Evolutionary conservation across 331 rosid species (phyloP), one percentile per base, ranked within the genome.

Genomic region (Cucumis variabilis): DNA sequence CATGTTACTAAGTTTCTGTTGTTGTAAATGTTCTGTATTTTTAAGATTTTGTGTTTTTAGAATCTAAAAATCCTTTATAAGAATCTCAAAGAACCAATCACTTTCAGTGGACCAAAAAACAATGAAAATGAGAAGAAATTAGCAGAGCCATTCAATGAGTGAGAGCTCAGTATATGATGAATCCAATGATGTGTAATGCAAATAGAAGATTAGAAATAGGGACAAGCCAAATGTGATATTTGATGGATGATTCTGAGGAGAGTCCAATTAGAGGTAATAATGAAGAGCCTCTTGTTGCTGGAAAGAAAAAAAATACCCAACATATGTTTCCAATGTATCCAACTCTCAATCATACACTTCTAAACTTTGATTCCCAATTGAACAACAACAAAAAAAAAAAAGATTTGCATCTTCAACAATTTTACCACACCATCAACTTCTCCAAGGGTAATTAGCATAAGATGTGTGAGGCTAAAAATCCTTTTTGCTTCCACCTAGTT

Each of bases 251-350:
- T 83, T 95, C 96, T 1, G 98, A 92, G 10, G 92, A 89, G 37
- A 91, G 88, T 17, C 96, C 94, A 82, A 93, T 69, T 2, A 93
- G 90, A 27, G 94, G 94, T 85, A 95, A 74, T 85, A 95, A 83
- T 5, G 98, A 92, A 83, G 98, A 95, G 21, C 92, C 92, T 90
- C 95, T 88, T 58, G 95, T 90, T 1, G 93, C 92, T 0, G 98
- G 98, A 84, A 95, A 95, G 90, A 95, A 95, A 17, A 95, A 90
- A 87, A 95, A 94, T 51, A 96, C 96, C 95, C 93, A 92, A 65
- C 98, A 93, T 87, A 86, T 91, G 86, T 93, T 92, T 88, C 98
- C 98, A 73, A 91, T 90, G 80, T 93, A 94, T 1, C 98, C 98
- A 37, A 93, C 79, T 89, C 96, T 90, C 90, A 91, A 44, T 2